These are phyloP conservation scores for Biscutella laevigata DNA, from an alignment of 441 rosid species.

Conservation along the genomic window DNA sequence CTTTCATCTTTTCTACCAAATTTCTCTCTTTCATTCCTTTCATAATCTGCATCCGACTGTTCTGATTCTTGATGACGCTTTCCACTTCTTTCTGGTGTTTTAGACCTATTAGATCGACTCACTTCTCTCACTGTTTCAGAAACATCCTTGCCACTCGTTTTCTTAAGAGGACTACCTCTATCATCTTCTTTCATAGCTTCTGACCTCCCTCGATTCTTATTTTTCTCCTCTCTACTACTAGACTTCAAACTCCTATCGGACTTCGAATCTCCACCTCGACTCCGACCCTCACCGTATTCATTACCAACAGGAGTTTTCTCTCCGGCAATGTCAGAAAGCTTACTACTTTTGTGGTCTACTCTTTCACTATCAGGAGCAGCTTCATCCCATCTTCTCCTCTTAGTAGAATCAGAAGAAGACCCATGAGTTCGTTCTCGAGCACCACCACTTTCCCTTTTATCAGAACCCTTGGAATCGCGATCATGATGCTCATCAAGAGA, in stretches of 20 bases:
- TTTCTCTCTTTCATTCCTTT: slow-evolving; percentile 55
- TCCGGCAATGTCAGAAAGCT: slow-evolving; percentile 50
- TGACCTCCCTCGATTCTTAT: slow-evolving; percentile 48
- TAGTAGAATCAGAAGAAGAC: slow-evolving; percentile 59
- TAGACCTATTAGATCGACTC: slow-evolving; percentile 52
- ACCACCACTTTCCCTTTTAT: slow-evolving; percentile 59
- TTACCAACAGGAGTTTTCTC: slow-evolving; percentile 44
- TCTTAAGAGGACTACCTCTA: slow-evolving; percentile 53
- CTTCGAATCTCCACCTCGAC: slow-evolving; percentile 40
- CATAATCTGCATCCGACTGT: slow-evolving; percentile 48
- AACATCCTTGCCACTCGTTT: slow-evolving; percentile 41
- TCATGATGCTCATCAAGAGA: slow-evolving; percentile 46
- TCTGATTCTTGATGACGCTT: slow-evolving; percentile 62
- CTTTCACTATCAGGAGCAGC: slow-evolving; percentile 36
- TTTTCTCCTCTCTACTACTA: slow-evolving; percentile 51
- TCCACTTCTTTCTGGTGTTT: slow-evolving; percentile 65
- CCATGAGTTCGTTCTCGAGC: slow-evolving; percentile 70
- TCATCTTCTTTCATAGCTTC: slow-evolving; percentile 59
- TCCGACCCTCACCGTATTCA: slow-evolving; percentile 55
- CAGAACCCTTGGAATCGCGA: slow-evolving; percentile 54
- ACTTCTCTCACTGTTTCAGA: slow-evolving; percentile 42
- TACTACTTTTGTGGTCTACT: slow-evolving; percentile 52
- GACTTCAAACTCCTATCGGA: slow-evolving; percentile 54
- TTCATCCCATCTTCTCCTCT: slow-evolving; percentile 91
- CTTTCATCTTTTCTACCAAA: slow-evolving; percentile 53